A percentile compares a stretch with the other conserved stretches of the same genome.
phyloP scores from a whole-genome alignment of 495 filamentous ascomycete genomes.

The Neurospora sp. region DNA sequence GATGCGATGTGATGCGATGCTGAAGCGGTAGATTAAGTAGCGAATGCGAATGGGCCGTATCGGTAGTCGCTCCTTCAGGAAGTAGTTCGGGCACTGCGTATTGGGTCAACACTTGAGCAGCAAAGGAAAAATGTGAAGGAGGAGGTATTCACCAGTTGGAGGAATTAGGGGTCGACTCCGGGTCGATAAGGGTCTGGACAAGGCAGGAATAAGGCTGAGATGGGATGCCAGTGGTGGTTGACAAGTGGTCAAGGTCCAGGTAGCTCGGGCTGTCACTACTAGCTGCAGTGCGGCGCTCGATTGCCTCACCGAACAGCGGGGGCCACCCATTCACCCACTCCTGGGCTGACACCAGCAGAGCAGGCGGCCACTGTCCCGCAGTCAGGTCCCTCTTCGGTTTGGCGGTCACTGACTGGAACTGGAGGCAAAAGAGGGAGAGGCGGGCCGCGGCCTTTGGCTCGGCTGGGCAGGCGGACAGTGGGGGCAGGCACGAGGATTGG shows the following conservation, averaged over 20 bases:
- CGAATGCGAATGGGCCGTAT: background rate
- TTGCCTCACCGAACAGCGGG: background rate
- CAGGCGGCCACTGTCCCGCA: background rate
- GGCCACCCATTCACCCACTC: background rate
- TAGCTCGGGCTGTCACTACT: background rate
- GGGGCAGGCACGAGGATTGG: background rate
- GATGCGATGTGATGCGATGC: background rate
- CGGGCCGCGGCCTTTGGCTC: background rate
- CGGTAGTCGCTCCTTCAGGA: background rate
- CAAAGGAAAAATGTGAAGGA: background rate
- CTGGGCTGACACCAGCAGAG: background rate
- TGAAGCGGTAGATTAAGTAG: background rate
- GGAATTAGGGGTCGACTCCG: background rate
- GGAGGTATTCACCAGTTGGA: background rate
- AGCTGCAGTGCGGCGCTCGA: background rate
- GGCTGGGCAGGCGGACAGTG: background rate
- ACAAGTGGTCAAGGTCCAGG: background rate
- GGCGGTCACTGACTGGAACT: background rate
- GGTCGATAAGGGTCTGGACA: background rate
- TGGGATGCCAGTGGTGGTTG: background rate
- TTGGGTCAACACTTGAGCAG: background rate
- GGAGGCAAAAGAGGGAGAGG: background rate
- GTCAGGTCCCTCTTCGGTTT: background rate
- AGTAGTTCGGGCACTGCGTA: background rate
- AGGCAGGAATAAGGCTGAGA: slow-evolving; percentile 1